Percentiles rank a stretch among this genome's conserved stretches.
Conservation (phyloP, 2,329 filamentous ascomycete species). For the Diaporthe citri region DNA sequence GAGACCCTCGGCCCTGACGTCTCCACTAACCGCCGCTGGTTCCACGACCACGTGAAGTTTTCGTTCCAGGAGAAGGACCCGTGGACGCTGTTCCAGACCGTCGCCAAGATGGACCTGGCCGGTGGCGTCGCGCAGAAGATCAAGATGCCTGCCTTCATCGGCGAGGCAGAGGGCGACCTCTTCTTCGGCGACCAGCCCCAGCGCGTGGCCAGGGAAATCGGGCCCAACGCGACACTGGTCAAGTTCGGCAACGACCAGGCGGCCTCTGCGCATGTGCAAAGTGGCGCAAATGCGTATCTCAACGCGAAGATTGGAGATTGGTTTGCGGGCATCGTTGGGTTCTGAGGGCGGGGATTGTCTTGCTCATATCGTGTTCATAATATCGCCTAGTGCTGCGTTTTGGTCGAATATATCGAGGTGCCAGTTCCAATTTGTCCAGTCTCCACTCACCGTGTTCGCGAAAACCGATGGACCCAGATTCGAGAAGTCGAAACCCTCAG, state of each 20-base stretch:
- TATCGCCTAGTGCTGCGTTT: neutral
- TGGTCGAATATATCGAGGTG: constrained; percentile 4
- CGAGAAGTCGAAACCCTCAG: neutral
- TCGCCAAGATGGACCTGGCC: neutral
- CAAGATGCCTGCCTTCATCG: constrained; percentile 11
- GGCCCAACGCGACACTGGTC: constrained; percentile 10
- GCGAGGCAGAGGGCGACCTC: constrained; percentile 13
- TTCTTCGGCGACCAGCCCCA: constrained; percentile 17
- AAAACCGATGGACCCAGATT: neutral
- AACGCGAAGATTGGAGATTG: neutral
- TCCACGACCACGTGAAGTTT: neutral
- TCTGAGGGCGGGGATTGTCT: neutral
- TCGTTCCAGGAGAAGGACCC: neutral
- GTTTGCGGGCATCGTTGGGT: neutral
- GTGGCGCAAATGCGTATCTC: neutral
- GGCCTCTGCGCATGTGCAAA: constrained; percentile 1
- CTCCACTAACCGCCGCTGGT: neutral
- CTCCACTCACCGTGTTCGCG: neutral
- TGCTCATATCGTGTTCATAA: neutral
- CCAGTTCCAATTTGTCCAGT: neutral
- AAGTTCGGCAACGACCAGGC: neutral
- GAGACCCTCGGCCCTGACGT: neutral
- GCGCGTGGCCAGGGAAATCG: constrained; percentile 18
- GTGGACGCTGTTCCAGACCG: neutral
- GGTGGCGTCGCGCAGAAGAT: constrained; percentile 6